phyloP scores from a whole-genome alignment of 345 rosid species.

The Eucalyptus sp. region DNA sequence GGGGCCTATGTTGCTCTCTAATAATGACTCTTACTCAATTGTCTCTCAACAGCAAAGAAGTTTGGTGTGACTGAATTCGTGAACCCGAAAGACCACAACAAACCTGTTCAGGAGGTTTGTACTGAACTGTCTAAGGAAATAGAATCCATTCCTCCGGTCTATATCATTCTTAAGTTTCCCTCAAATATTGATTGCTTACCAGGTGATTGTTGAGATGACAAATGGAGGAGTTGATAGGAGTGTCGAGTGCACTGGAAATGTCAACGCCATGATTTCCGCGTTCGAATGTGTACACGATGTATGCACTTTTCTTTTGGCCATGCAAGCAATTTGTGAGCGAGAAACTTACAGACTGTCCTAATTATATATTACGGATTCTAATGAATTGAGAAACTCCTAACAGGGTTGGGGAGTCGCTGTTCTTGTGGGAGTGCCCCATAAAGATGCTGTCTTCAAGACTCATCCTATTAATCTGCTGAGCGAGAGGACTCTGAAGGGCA shows the following conservation, averaged over 20 bases:
- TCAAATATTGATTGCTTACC: neutral
- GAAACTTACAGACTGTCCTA: neutral
- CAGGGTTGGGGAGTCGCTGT: constrained; percentile 43
- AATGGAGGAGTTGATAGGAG: constrained; percentile 38
- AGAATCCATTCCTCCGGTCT: neutral
- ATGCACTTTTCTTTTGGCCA: neutral
- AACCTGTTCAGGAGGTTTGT: constrained; percentile 25
- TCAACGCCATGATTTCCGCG: constrained; percentile 30
- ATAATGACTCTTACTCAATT: neutral
- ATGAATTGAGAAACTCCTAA: neutral
- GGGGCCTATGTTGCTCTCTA: neutral
- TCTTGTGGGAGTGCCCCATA: constrained; percentile 28
- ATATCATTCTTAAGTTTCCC: neutral
- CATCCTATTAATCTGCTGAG: constrained; percentile 20
- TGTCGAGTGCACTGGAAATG: constrained; percentile 30
- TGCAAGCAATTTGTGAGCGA: neutral
- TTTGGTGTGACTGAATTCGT: constrained; percentile 30
- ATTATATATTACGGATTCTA: neutral
- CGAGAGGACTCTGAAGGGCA: constrained; percentile 30
- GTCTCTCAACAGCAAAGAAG: constrained; percentile 13
- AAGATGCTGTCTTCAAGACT: constrained; percentile 29
- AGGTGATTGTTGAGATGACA: constrained; percentile 40
- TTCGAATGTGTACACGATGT: constrained; percentile 36
- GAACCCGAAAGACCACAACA: constrained; percentile 19
- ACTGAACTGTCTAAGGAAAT: neutral